These are phyloP conservation scores for Tetraselmis chui DNA, from an alignment of 139 green algal genomes.

Conservation along the genomic window DNA sequence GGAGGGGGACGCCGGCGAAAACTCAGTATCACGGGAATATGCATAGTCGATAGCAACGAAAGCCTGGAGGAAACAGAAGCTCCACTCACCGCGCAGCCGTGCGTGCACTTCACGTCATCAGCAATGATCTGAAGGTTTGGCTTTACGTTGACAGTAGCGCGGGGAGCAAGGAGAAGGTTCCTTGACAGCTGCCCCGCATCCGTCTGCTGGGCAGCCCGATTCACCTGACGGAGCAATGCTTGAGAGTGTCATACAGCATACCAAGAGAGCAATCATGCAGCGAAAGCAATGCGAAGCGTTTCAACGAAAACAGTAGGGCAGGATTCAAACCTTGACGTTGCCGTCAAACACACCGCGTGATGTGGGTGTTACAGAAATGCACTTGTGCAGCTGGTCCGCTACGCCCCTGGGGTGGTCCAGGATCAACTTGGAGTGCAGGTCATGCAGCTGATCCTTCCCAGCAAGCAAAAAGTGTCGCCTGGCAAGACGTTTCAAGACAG, in stretches of 20 bases:
- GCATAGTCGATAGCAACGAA: no score
- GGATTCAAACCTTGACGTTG: constrained; percentile 69
- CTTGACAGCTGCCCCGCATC: constrained; percentile 90
- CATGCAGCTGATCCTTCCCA: constrained; percentile 81
- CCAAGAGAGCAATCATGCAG: no score
- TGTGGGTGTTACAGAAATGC: constrained; percentile 76
- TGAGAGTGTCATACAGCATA: no score
- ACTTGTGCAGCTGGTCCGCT: constrained; percentile 95
- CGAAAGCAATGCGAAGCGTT: no score
- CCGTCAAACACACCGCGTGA: constrained; percentile 93
- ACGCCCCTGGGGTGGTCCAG: constrained; percentile 68
- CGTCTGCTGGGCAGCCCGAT: constrained; percentile 85
- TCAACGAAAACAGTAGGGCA: no score
- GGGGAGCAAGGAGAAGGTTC: constrained; percentile 88
- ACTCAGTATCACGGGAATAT: no score
- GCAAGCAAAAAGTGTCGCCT: constrained; percentile 80
- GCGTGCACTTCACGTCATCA: constrained; percentile 98
- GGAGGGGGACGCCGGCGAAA: no score
- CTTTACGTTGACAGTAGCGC: constrained; percentile 94
- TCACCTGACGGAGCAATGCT: constrained; percentile 51
- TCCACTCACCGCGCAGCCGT: constrained; percentile 80
- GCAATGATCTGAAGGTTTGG: constrained; percentile 99
- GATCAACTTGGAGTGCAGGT: constrained; percentile 83
- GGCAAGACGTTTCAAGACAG: no score
- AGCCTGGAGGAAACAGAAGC: no score